A percentile compares a stretch with the other conserved stretches of the same genome.
Conservation (phyloP, 768 basidiomycete species). For the Boletus speciosus region DNA sequence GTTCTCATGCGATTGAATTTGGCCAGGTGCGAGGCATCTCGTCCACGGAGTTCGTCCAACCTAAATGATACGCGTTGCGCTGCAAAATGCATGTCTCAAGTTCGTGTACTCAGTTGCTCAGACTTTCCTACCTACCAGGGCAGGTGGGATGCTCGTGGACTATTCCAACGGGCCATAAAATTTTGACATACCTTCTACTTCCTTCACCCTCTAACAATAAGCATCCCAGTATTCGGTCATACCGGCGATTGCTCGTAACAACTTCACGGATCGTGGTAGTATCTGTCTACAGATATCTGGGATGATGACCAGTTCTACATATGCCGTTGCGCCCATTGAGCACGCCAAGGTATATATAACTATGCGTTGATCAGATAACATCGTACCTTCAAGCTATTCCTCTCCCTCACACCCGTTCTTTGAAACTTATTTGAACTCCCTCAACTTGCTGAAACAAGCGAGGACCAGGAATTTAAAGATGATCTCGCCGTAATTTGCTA, state of each 20-base stretch:
- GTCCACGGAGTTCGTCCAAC: background rate
- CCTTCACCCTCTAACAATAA: background rate
- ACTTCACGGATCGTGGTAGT: background rate
- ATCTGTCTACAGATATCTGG: background rate
- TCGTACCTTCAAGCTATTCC: constrained; percentile 32
- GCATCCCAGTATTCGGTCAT: background rate
- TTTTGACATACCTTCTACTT: too few species aligned
- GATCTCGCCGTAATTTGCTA: constrained; percentile 27
- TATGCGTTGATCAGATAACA: constrained; percentile 24
- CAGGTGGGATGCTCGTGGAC: background rate
- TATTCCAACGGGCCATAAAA: background rate
- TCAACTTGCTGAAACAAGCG: constrained; percentile 15
- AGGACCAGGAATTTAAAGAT: constrained; percentile 12
- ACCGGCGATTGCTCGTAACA: background rate
- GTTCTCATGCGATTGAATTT: background rate
- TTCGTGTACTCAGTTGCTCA: background rate
- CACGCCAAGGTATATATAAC: constrained; percentile 23
- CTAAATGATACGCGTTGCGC: background rate
- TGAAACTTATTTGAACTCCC: constrained; percentile 31
- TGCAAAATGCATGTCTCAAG: background rate
- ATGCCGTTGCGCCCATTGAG: constrained; percentile 21
- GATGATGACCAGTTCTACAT: background rate
- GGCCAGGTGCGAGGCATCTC: background rate
- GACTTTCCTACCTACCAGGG: background rate
- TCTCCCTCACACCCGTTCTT: constrained; percentile 36